phyloP scores from a whole-genome alignment of 192 early-diverging fungal species.

The Backusella westeae region DNA sequence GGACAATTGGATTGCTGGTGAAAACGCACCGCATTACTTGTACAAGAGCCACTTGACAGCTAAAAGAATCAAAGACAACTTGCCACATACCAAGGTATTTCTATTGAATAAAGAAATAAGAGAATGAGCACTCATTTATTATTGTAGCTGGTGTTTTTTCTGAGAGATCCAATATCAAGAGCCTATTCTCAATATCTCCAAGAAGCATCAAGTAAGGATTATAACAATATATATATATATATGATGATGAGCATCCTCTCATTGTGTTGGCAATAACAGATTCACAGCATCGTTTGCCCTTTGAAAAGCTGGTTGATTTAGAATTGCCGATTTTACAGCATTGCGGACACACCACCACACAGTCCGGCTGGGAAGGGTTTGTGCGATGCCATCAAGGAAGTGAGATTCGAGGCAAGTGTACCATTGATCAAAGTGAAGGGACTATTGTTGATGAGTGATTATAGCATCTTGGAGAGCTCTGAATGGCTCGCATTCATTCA shows the following conservation, averaged over 20 bases:
- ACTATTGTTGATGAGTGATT: neutral
- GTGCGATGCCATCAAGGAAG: constrained; percentile 34
- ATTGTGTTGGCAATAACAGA: neutral
- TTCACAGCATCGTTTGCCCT: constrained; percentile 12
- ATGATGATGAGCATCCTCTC: neutral
- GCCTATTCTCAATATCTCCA: constrained; percentile 46
- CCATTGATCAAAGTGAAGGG: too few relatives aligned
- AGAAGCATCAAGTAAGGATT: constrained; percentile 8
- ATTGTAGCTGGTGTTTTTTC: constrained; percentile 40
- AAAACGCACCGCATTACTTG: constrained; percentile 36
- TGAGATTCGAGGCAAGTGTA: constrained; percentile 23
- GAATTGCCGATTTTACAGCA: constrained; percentile 32
- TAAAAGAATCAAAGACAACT: constrained; percentile 42
- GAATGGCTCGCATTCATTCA: constrained; percentile 13
- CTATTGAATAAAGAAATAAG: neutral
- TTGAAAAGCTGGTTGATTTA: constrained; percentile 30
- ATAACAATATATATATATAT: neutral
- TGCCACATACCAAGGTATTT: constrained; percentile 46
- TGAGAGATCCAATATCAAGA: constrained; percentile 50
- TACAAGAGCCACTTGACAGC: constrained; percentile 35
- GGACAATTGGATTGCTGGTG: constrained; percentile 22
- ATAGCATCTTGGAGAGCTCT: constrained; percentile 6
- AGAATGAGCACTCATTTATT: neutral
- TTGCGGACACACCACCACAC: constrained; percentile 33
- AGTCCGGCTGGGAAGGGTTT: constrained; percentile 34